Conservation (phyloP, 345 rosid genomes). For the Lumnitzera littorea region DNA sequence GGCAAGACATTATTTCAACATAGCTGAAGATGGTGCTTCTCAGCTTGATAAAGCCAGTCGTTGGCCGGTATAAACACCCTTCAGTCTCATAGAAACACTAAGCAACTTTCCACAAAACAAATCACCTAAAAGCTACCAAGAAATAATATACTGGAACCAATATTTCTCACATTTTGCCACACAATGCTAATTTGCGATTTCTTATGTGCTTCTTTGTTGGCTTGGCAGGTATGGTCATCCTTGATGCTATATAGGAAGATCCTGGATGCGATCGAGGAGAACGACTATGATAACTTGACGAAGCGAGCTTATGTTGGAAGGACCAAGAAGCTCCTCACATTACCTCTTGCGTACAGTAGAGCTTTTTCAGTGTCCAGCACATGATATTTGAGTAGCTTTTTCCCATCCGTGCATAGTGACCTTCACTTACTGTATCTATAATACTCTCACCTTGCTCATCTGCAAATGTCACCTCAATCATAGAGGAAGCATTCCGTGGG, state of each 20-base stretch:
- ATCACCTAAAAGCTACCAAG: too few species aligned
- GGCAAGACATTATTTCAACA: conserved; percentile 46
- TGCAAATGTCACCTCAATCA: too few species aligned
- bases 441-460: too few species aligned
- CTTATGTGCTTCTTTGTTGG: neutral
- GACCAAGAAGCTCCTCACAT: conserved; percentile 32
- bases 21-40: conserved; percentile 56
- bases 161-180: too few species aligned
- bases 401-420: too few species aligned
- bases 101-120: neutral
- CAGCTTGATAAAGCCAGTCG: conserved; percentile 51
- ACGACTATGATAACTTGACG: conserved; percentile 48
- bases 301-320: conserved; percentile 49
- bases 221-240: conserved; percentile 52
- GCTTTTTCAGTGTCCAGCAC: conserved; percentile 19
- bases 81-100: neutral
- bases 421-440: too few species aligned
- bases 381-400: too few species aligned
- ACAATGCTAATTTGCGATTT: too few species aligned
- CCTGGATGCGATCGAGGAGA: conserved; percentile 48
- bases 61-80: conserved; percentile 33
- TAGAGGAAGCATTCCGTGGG: too few species aligned
- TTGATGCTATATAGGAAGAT: conserved; percentile 38
- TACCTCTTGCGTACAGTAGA: conserved; percentile 41
- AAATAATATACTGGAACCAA: too few species aligned